Base-by-base conservation (phyloP, 2,329 filamentous ascomycete genomes). In the Penicillium corylophilum region DNA sequence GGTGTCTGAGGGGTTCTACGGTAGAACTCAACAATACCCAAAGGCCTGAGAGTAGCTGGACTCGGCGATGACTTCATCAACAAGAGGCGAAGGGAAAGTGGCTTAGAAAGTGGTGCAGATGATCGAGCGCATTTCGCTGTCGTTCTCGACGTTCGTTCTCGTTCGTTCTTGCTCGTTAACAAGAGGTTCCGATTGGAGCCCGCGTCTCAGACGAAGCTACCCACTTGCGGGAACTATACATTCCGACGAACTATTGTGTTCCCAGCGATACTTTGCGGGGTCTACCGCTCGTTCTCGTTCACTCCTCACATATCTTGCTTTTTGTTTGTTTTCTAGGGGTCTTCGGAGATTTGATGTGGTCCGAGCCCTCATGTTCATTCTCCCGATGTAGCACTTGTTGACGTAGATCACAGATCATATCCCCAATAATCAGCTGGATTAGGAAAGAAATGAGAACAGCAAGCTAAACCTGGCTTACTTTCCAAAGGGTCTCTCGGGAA, bases 51-150 rank as follows among this genome's bases (percentile, higher is more conserved):
- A 15, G 13, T 33, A 35, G n/a, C 31, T 16, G 9, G 31, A 18
- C n/a, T 16, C 6, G 31, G 31, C 31, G 15, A 35, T 35, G 31
- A 35, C 18, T 35, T 35, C 31, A 35, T 35, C n/a, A 18, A 35
- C n/a, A 16, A n/a, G 3, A 9, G 10, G 15, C 31, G 29, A n/a
- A 8, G 6, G 31, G 31, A 35, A 5, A 35, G 31, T 35, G 31
- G n/a, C 31, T 15, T 18, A 16, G 31, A 35, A 16, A 18, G 31
- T 16, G 1, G n/a, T 35, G 31, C 31, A 16, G 31, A 35, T 35
- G 31, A 16, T 35, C 31, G 15, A 35, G 13, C 29, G 29, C 39
- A 80, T 74, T 74, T 43, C 23, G 40, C 23, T 12, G 8, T 43
- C 40, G 40, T 43, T 43, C 40, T 43, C n/a, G n/a, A n/a, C 40